Evolutionary conservation across 805 yeast genomes (phyloP).

Genomic region (Ogataea methanolica): DNA sequence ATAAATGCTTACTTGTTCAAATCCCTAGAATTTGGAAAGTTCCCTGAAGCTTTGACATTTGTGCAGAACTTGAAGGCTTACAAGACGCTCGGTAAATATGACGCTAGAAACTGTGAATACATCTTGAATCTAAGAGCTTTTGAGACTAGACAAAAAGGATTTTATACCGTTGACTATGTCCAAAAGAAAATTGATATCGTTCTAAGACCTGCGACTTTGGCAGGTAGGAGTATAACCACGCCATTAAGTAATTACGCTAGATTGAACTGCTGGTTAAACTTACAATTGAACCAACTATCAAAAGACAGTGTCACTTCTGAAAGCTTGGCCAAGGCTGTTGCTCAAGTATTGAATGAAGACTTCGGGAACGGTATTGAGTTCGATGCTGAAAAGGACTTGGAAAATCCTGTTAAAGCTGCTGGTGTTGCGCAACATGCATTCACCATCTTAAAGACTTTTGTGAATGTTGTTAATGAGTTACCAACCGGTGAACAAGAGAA

Average conservation of each 20-base stretch:
- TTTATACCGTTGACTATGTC: conserved; percentile 13
- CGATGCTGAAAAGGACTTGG: conserved; percentile 3
- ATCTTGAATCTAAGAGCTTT: conserved; percentile 22
- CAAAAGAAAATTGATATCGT: conserved; percentile 11
- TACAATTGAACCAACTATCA: conserved; percentile 8
- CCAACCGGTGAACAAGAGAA: conserved; percentile 9
- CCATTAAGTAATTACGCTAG: conserved; percentile 2
- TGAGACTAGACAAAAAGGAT: conserved; percentile 10
- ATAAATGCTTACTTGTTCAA: conserved; percentile 25
- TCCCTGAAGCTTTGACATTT: conserved; percentile 14
- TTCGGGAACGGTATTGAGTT: neutral
- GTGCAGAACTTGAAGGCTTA: conserved; percentile 18
- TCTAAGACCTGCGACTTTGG: conserved; percentile 2
- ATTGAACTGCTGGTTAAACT: conserved; percentile 9
- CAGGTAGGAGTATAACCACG: neutral
- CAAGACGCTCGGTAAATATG: conserved; percentile 7
- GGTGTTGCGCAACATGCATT: conserved; percentile 16
- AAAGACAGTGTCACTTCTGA: conserved; percentile 1
- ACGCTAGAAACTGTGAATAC: conserved; percentile 20
- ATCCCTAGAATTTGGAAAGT: conserved; percentile 19
- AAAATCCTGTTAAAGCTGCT: conserved; percentile 5
- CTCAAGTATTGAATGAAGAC: neutral
- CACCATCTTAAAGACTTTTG: conserved; percentile 13
- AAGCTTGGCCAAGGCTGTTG: conserved; percentile 2
- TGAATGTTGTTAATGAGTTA: conserved; percentile 7